Percentiles rank a stretch among this genome's conserved stretches.
These are phyloP conservation scores for Rasamsonia emersonii DNA, from an alignment of 2,329 filamentous ascomycete genomes.

Conservation along the genomic window DNA sequence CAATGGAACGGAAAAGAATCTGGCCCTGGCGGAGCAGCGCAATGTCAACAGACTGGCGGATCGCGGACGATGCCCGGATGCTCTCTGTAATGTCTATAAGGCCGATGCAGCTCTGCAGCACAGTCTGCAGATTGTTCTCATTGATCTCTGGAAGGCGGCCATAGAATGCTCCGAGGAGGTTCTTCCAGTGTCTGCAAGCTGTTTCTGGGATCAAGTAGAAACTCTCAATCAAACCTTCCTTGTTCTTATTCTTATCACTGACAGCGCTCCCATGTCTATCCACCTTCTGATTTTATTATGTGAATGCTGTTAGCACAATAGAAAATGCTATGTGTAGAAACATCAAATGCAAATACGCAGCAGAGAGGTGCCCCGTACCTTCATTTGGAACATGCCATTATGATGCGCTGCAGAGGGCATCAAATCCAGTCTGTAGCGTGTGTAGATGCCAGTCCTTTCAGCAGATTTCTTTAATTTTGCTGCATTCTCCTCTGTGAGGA, in stretches of 20 bases:
- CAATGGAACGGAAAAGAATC: conserved; percentile 37
- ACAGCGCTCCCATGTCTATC: conserved; percentile 21
- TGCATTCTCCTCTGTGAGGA: conserved; percentile 15
- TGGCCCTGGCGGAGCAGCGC: conserved; percentile 41
- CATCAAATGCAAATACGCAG: neutral
- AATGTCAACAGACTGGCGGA: conserved; percentile 40
- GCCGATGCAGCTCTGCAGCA: conserved; percentile 33
- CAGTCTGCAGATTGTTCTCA: conserved; percentile 27
- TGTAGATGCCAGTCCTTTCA: conserved; percentile 14
- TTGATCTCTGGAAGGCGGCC: conserved; percentile 33
- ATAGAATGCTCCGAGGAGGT: conserved; percentile 41
- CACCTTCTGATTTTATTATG: conserved; percentile 24
- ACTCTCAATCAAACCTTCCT: conserved; percentile 1
- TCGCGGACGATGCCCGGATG: conserved; percentile 33
- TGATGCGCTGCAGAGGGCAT: conserved; percentile 3
- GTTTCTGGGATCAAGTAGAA: conserved; percentile 5
- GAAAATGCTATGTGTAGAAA: neutral
- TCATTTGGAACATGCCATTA: conserved; percentile 8
- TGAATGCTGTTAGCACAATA: neutral
- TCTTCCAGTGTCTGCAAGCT: conserved; percentile 28
- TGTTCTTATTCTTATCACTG: conserved; percentile 6
- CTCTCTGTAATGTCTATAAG: conserved; percentile 40
- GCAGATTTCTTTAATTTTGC: conserved; percentile 20
- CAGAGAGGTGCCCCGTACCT: conserved; percentile 1
- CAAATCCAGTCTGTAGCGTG: conserved; percentile 17